Evolutionary conservation across 2,329 filamentous ascomycete genomes (phyloP), one percentile per base, ranked within the genome.

Genomic region (Tolypocladium nubicola): DNA sequence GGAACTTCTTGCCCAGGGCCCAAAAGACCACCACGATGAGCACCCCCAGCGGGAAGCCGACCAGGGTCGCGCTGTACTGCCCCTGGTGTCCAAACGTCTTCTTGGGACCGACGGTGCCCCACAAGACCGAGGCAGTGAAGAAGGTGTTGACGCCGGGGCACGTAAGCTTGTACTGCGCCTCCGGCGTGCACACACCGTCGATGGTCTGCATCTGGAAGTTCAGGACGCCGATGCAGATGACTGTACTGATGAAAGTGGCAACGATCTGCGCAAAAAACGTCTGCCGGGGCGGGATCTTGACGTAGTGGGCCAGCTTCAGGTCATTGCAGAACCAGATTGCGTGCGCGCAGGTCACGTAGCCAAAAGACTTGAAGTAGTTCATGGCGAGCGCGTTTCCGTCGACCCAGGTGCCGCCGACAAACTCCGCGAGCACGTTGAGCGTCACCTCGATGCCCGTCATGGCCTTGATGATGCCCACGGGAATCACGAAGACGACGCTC

Each of bases 221-320:
- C 54, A 77, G 66, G 1, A 81, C 75, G 16, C 74, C 77, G 4
- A 76, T 75, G 60, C 75, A 78, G 47, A 81, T 74, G 52, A 82
- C 71, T 1, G 76, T 80, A 53, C 77, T 79, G 23, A 81, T 68
- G 23, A 84, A 70, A 2, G 80, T 85, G 39, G 81, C 80, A 11
- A 79, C 70, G 64, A 85, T 80, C 67, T 85, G 82, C 1, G 81
- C 81, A 26, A 73, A 69, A 62, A 85, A 86, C 4, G 82, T 80
- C 37, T 83, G 76, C 13, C 79, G 76, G 0, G 83, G 83, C 6
- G 83, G 81, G 21, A 85, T 82, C 71, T 84, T 84, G 70, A 81
- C 76, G 67, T 84, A 84, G 61, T 79, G 76, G 10, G 76, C 76
- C 16, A 79, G 74, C 66, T 79, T 79, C 40, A 77, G 65, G 60